Conservation (phyloP, 1,284 basidiomycete genomes). For the Limonomyces culmigenus region DNA sequence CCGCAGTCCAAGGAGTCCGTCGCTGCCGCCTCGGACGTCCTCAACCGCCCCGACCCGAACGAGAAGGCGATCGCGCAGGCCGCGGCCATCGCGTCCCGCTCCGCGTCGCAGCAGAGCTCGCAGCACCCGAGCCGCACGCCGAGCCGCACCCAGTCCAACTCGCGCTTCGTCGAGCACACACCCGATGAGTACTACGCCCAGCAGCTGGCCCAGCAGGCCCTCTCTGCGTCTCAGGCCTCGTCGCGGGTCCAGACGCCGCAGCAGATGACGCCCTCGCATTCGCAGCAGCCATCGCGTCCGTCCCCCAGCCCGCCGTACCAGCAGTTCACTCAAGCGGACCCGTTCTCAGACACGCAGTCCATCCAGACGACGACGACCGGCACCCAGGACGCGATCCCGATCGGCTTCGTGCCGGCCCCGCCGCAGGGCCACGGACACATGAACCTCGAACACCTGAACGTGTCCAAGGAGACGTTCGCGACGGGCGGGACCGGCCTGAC, state of each 20-base stretch:
- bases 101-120: no score
- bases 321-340: background rate
- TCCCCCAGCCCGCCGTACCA: background rate
- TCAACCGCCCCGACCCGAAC: constrained; percentile 59
- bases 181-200: constrained; percentile 42
- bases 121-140: constrained; percentile 6
- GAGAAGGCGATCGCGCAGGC: no score
- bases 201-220: constrained; percentile 15
- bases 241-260: constrained; percentile 77
- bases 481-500: constrained; percentile 37
- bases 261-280: constrained; percentile 52
- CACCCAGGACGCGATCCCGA: no score
- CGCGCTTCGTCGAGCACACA: constrained; percentile 32
- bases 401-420: no score
- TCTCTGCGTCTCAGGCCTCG: constrained; percentile 22
- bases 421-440: constrained; percentile 37
- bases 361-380: no score
- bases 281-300: constrained; percentile 12
- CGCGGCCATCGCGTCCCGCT: constrained; percentile 10
- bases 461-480: constrained; percentile 33
- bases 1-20: constrained; percentile 43
- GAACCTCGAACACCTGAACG: constrained; percentile 44
- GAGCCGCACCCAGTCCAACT: constrained; percentile 19
- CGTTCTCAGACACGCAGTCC: constrained; percentile 5
- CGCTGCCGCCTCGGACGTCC: constrained; percentile 55